These are phyloP conservation scores for Globisporangium irregulare DNA, from an alignment of 352 stramenopile species.

Conservation along the genomic window DNA sequence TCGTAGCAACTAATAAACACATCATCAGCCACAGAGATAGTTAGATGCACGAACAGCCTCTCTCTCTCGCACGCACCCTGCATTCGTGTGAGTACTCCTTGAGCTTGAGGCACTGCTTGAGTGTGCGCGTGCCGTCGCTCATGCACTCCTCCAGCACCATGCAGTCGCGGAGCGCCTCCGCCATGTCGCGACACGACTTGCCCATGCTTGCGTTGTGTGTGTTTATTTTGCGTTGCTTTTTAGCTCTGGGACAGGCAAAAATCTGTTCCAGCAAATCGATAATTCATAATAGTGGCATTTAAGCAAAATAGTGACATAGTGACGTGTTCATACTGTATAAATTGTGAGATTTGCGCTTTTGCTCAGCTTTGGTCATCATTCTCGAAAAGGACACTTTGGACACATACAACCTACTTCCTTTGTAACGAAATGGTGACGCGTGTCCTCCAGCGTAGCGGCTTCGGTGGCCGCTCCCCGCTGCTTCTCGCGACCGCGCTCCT, in stretches of 20 bases:
- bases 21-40: background rate
- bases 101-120: constrained; percentile 76
- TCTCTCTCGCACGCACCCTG: constrained; percentile 32
- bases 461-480: background rate
- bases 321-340: too few species aligned
- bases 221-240: background rate
- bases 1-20: background rate
- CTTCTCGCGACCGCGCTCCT: background rate
- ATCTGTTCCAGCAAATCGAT: too few species aligned
- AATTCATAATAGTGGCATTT: too few species aligned
- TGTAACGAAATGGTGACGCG: background rate
- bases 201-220: constrained; percentile 38
- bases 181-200: constrained; percentile 84
- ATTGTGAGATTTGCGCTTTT: too few species aligned
- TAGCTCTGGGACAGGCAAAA: background rate
- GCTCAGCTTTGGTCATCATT: background rate
- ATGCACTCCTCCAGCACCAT: constrained; percentile 80
- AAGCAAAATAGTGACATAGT: too few species aligned
- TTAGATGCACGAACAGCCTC: constrained; percentile 1
- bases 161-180: constrained; percentile 73
- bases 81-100: constrained; percentile 69
- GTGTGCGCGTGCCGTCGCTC: constrained; percentile 61
- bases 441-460: background rate
- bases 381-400: background rate
- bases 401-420: background rate